Evolutionary conservation across 495 filamentous ascomycete genomes (phyloP).

Genomic region (Pseudevernia furfuracea): DNA sequence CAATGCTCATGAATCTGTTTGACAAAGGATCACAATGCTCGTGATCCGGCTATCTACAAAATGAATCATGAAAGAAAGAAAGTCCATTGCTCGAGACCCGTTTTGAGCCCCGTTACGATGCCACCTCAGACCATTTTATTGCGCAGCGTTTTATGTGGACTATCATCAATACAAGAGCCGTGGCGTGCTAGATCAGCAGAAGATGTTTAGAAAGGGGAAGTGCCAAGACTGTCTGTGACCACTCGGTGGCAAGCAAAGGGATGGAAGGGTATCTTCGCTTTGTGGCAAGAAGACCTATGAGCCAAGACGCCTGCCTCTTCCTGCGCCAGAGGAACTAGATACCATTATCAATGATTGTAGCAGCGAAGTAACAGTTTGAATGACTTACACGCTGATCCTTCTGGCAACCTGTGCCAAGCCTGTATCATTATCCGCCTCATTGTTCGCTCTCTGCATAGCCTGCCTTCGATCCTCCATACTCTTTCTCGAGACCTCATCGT

Average conservation of each 20-base stretch:
- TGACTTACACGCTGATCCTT: slow-evolving; percentile 88
- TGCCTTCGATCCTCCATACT: slow-evolving; percentile 69
- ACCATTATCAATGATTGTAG: slow-evolving; percentile 6
- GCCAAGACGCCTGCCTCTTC: slow-evolving; percentile 20
- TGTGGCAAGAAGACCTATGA: not conserved
- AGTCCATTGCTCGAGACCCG: slow-evolving; percentile 12
- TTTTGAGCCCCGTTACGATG: slow-evolving; percentile 10
- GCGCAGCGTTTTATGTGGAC: slow-evolving; percentile 8
- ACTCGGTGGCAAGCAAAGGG: not conserved
- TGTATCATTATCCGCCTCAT: slow-evolving; percentile 86
- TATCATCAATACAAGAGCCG: not conserved
- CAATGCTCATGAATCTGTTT: not conserved
- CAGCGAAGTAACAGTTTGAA: not conserved
- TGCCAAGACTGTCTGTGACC: slow-evolving; percentile 3
- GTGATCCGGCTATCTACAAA: slow-evolving; percentile 21
- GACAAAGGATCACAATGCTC: not conserved
- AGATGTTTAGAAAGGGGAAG: not conserved
- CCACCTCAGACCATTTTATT: slow-evolving; percentile 5
- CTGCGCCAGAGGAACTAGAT: slow-evolving; percentile 24
- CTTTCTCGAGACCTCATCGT: slow-evolving; percentile 80
- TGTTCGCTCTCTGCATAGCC: slow-evolving; percentile 73
- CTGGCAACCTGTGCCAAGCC: slow-evolving; percentile 76
- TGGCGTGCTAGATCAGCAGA: not conserved
- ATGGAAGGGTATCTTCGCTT: not conserved
- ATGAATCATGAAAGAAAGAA: slow-evolving; percentile 6